Evolutionary conservation across 1,139 yeast genomes (phyloP).

Genomic region (Lodderomyces orthopsilosis): DNA sequence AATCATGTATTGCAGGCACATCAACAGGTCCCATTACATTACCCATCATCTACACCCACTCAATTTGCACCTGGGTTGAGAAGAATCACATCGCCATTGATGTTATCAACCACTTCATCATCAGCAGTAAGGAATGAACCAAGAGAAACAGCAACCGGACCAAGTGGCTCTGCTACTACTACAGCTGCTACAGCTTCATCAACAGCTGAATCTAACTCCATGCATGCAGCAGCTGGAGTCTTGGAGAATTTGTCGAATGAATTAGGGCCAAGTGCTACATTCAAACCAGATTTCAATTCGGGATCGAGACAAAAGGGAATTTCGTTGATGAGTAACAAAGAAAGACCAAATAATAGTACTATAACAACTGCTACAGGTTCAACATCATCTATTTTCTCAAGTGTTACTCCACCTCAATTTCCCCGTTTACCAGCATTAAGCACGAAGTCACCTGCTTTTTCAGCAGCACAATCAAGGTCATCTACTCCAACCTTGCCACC

Average conservation of each 20-base stretch:
- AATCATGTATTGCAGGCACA: slow-evolving; percentile 28
- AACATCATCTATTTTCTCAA: slow-evolving; percentile 14
- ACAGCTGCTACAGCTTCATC: not conserved
- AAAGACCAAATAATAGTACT: slow-evolving; percentile 3
- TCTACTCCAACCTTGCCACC: slow-evolving; percentile 32
- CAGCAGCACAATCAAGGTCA: slow-evolving; percentile 12
- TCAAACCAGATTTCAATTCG: slow-evolving; percentile 19
- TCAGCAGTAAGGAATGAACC: slow-evolving; percentile 32
- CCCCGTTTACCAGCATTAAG: slow-evolving; percentile 6
- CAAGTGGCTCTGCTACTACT: not conserved
- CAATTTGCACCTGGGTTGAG: slow-evolving; percentile 67
- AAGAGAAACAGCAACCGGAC: slow-evolving; percentile 5
- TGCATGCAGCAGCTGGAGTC: slow-evolving; percentile 57
- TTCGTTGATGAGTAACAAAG: slow-evolving; percentile 26
- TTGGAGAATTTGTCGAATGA: slow-evolving; percentile 54
- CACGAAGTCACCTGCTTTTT: slow-evolving; percentile 7
- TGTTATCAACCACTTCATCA: slow-evolving; percentile 47
- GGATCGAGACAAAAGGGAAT: slow-evolving; percentile 20
- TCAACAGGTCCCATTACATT: slow-evolving; percentile 53
- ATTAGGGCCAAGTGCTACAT: slow-evolving; percentile 46
- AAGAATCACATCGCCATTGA: slow-evolving; percentile 61
- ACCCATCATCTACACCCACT: slow-evolving; percentile 67
- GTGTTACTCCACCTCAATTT: slow-evolving; percentile 14
- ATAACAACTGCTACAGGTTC: slow-evolving; percentile 1
- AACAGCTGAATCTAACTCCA: slow-evolving; percentile 20